phyloP scores from a whole-genome alignment of 2,329 filamentous ascomycete species.

The Rutstroemia sp. region DNA sequence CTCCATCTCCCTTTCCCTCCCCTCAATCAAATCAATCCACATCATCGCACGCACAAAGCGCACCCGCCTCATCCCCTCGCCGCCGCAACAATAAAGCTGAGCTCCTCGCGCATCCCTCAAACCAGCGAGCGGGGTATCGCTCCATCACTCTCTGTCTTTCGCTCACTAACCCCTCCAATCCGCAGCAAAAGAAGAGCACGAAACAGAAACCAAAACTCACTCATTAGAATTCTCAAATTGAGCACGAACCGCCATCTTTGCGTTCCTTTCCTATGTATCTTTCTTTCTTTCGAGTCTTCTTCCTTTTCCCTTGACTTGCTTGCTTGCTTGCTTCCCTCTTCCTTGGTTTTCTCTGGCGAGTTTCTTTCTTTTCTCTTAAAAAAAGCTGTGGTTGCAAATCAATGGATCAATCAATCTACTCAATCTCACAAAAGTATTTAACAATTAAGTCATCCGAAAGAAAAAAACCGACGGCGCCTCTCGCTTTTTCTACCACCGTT shows the following conservation, averaged over 20 bases:
- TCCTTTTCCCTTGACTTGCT: neutral
- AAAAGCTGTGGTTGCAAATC: too few relatives aligned
- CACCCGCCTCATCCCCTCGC: too few relatives aligned
- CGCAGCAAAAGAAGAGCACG: slow-evolving; percentile 4
- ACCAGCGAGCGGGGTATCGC: too few relatives aligned
- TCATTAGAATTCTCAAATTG: slow-evolving; percentile 90
- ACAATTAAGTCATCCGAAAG: too few relatives aligned
- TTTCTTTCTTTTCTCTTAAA: too few relatives aligned
- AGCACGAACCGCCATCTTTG: slow-evolving; percentile 58
- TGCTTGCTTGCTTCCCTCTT: neutral
- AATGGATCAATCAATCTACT: too few relatives aligned
- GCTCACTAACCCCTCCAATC: neutral
- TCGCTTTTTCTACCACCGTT: too few relatives aligned
- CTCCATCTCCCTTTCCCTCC: neutral
- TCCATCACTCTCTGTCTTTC: neutral
- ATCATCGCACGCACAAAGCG: neutral
- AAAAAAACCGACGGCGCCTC: too few relatives aligned
- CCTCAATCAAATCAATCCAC: neutral
- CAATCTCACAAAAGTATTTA: too few relatives aligned
- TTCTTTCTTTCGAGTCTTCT: neutral
- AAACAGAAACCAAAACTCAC: slow-evolving; percentile 41
- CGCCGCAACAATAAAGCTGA: too few relatives aligned
- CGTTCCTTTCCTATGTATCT: neutral
- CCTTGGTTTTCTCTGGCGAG: neutral
- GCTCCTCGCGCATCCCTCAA: too few relatives aligned